phyloP scores from a whole-genome alignment of 495 filamentous ascomycete genomes.

The Hypoxylon lienhwacheense region DNA sequence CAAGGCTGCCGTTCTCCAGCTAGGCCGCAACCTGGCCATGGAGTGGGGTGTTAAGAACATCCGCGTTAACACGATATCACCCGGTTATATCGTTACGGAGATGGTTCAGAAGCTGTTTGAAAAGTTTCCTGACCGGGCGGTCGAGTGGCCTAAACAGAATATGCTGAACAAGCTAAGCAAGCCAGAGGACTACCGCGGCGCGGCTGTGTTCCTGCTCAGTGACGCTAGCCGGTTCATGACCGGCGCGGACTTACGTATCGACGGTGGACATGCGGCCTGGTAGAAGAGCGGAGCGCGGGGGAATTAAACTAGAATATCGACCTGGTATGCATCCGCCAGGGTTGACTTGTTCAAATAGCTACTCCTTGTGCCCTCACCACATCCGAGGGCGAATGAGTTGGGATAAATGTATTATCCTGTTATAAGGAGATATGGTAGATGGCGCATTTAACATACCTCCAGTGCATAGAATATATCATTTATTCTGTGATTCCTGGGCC shows the following conservation, averaged over 20 bases:
- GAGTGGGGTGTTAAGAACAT: conserved; percentile 89
- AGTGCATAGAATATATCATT: conserved; percentile 18
- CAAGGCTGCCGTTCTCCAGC: conserved; percentile 85
- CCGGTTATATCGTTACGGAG: conserved; percentile 91
- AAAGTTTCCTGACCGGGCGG: conserved; percentile 70
- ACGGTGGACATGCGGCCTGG: conserved; percentile 82
- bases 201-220: conserved; percentile 80
- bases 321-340: too few species aligned
- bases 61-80: conserved; percentile 92
- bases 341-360: conserved; percentile 1
- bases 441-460: conserved; percentile 25
- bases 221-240: conserved; percentile 90
- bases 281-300: conserved; percentile 40
- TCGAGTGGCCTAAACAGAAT: conserved; percentile 82
- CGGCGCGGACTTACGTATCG: conserved; percentile 75
- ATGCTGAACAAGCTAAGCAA: conserved; percentile 82
- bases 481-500: background rate
- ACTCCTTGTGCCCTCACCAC: background rate
- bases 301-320: too few species aligned
- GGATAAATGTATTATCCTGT: conserved; percentile 17
- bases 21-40: conserved; percentile 79
- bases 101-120: conserved; percentile 84
- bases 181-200: conserved; percentile 79
- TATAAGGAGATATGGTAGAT: conserved; percentile 15
- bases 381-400: background rate